Conservation (phyloP, 1,139 yeast species). For the Scheffersomyces cryptocercus region DNA sequence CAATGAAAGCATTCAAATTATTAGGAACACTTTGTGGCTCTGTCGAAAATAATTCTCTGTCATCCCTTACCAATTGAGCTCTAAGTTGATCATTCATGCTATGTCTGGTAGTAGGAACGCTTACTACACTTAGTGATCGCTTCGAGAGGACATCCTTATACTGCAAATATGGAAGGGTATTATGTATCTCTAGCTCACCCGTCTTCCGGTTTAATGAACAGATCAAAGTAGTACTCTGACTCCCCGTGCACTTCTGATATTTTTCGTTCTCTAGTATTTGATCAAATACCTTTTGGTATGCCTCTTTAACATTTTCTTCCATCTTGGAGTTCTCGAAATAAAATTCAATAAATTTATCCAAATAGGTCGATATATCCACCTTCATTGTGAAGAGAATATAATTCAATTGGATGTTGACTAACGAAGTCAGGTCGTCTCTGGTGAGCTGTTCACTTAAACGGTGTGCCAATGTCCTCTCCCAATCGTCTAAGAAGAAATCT, state of each 20-base stretch:
- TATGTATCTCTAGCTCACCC: constrained; percentile 25
- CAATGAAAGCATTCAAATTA: neutral
- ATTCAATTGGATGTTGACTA: constrained; percentile 39
- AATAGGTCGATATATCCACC: constrained; percentile 27
- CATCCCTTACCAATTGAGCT: neutral
- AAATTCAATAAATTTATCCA: constrained; percentile 16
- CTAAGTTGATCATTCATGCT: neutral
- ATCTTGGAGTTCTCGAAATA: constrained; percentile 5
- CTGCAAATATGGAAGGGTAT: constrained; percentile 11
- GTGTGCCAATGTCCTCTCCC: constrained; percentile 28
- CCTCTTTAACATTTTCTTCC: constrained; percentile 4
- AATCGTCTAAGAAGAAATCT: constrained; percentile 17
- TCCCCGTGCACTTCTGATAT: constrained; percentile 8
- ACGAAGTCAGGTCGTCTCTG: constrained; percentile 25
- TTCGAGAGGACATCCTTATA: neutral
- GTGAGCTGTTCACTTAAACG: constrained; percentile 25
- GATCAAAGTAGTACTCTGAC: constrained; percentile 19
- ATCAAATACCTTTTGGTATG: constrained; percentile 2
- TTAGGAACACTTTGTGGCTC: neutral
- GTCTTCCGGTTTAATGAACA: constrained; percentile 36
- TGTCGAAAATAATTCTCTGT: neutral
- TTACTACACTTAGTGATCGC: neutral
- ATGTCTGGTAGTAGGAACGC: neutral
- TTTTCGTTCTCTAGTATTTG: neutral
- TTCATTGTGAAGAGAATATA: constrained; percentile 34